These are phyloP conservation scores for Populus pruinosa DNA, from an alignment of 345 rosid species.

Conservation along the genomic window DNA sequence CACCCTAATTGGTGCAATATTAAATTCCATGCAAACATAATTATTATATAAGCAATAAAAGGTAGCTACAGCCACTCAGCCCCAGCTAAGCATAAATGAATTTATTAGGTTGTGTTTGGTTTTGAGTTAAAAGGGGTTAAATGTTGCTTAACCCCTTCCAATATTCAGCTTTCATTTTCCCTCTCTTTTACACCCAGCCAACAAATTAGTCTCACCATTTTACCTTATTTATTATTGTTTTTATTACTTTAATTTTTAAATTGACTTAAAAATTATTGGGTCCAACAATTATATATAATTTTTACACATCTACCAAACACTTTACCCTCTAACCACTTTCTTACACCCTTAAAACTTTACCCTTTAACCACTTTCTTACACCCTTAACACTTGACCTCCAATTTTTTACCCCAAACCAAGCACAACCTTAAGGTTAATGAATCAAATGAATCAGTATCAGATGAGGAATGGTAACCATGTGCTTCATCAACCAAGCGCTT, in stretches of 20 bases:
- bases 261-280: neutral
- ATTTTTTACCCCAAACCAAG: too few relatives aligned
- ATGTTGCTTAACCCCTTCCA: too few relatives aligned
- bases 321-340: too few relatives aligned
- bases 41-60: neutral
- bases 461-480: conserved; percentile 55
- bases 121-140: too few relatives aligned
- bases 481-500: conserved; percentile 92
- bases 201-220: too few relatives aligned
- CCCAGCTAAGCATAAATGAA: conserved; percentile 11
- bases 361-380: too few relatives aligned
- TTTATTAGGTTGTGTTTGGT: neutral
- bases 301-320: too few relatives aligned
- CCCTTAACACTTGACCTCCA: too few relatives aligned
- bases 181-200: too few relatives aligned
- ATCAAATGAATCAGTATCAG: neutral
- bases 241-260: neutral
- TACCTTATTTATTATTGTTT: neutral
- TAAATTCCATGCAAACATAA: neutral
- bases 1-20: neutral
- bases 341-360: too few relatives aligned
- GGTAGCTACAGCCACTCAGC: neutral
- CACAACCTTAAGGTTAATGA: neutral
- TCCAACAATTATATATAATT: too few relatives aligned
- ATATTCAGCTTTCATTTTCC: too few relatives aligned